These are phyloP conservation scores for Darksidea phi DNA, from an alignment of 495 filamentous ascomycete species.

Conservation along the genomic window DNA sequence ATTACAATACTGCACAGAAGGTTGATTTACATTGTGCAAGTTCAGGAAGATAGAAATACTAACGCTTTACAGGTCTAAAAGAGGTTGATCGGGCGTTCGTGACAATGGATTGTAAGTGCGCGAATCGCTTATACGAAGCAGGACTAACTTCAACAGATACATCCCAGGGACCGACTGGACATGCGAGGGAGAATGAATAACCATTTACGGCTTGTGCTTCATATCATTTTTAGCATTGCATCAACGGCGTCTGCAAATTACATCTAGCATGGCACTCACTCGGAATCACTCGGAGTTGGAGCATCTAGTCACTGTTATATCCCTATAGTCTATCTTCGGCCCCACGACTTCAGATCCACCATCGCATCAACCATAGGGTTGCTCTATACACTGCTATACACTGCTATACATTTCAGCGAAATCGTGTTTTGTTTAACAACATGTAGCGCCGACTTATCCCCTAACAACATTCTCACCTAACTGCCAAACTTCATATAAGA, in stretches of 20 bases:
- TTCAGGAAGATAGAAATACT: slow-evolving; percentile 46
- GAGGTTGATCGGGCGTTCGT: slow-evolving; percentile 54
- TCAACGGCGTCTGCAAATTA: background rate
- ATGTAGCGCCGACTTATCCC: no score
- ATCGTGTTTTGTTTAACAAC: no score
- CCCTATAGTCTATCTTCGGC: no score
- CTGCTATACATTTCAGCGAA: no score
- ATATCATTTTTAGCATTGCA: background rate
- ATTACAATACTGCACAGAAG: slow-evolving; percentile 51
- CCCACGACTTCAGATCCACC: no score
- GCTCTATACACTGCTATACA: no score
- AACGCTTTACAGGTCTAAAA: slow-evolving; percentile 44
- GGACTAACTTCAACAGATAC: slow-evolving; percentile 20
- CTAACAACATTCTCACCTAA: no score
- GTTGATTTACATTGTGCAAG: slow-evolving; percentile 38
- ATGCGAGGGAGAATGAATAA: slow-evolving; percentile 28
- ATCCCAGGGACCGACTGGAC: slow-evolving; percentile 29
- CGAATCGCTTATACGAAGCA: background rate
- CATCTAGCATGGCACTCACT: no score
- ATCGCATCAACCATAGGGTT: no score
- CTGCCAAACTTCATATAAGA: no score
- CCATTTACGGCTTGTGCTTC: background rate
- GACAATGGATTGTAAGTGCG: slow-evolving; percentile 45
- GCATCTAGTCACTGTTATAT: no score
- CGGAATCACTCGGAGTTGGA: no score